Evolutionary conservation across 108 stramenopile species (phyloP).

Genomic region (Cyclotella baltica): DNA sequence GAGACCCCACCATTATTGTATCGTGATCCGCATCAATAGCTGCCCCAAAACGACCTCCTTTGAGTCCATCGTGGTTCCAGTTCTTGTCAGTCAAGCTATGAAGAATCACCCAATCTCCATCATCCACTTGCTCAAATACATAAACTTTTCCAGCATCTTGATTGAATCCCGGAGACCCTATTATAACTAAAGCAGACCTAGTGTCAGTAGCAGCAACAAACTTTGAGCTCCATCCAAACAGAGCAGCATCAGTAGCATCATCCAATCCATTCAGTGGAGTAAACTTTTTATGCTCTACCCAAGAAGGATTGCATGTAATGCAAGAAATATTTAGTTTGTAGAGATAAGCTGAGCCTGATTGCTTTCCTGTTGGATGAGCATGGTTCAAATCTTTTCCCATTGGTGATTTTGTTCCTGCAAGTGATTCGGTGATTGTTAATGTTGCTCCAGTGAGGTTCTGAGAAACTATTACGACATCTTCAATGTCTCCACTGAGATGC

Average conservation of each 20-base stretch:
- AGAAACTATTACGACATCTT: slow-evolving; percentile 29
- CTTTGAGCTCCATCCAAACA: slow-evolving; percentile 42
- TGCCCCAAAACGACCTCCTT: slow-evolving; percentile 43
- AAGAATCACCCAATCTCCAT: slow-evolving; percentile 23
- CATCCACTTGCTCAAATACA: slow-evolving; percentile 32
- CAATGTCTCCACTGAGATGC: slow-evolving; percentile 48
- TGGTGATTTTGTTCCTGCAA: slow-evolving; percentile 36
- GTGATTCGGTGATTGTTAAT: slow-evolving; percentile 23
- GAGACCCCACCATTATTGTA: slow-evolving; percentile 47
- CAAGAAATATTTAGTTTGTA: slow-evolving; percentile 41
- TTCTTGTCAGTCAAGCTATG: slow-evolving; percentile 39
- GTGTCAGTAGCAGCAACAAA: slow-evolving; percentile 28
- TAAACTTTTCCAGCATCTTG: slow-evolving; percentile 50
- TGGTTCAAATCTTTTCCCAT: slow-evolving; percentile 39
- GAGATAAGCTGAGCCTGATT: slow-evolving; percentile 53
- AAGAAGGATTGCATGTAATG: slow-evolving; percentile 33
- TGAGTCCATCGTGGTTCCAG: slow-evolving; percentile 36
- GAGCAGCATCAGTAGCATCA: slow-evolving; percentile 41
- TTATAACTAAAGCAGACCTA: slow-evolving; percentile 22
- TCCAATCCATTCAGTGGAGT: slow-evolving; percentile 47
- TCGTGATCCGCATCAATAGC: slow-evolving; percentile 34
- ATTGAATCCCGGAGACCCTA: slow-evolving; percentile 49
- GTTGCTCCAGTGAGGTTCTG: slow-evolving; percentile 25
- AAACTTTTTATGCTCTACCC: slow-evolving; percentile 45
- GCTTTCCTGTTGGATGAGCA: slow-evolving; percentile 40